A percentile compares a stretch with the other conserved stretches of the same genome.
Conservation (phyloP, 257 asterid species). For the Agastache rugosa region DNA sequence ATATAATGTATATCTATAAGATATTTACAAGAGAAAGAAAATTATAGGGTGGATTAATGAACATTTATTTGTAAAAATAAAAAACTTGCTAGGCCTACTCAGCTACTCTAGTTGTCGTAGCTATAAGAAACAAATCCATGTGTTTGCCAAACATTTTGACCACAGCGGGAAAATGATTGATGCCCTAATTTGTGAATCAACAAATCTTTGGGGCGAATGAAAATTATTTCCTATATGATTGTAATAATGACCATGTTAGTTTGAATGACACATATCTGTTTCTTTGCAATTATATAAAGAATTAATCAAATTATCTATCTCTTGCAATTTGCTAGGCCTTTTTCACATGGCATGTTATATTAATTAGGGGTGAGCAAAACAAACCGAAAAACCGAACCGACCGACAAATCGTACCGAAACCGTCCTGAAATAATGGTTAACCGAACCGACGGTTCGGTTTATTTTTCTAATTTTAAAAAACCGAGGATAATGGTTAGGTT, state of each 20-base stretch:
- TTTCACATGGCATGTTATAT: constrained; percentile 46
- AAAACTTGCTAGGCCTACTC: neutral
- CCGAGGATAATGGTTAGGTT: too few species aligned
- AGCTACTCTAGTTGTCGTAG: neutral
- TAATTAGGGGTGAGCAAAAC: too few species aligned
- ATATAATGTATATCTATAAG: too few species aligned
- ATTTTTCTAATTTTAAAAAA: too few species aligned
- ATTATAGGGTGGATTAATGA: neutral
- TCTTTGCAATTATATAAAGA: neutral
- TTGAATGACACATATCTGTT: neutral
- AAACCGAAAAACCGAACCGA: too few species aligned
- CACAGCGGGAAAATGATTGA: constrained; percentile 32
- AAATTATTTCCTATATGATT: constrained; percentile 18
- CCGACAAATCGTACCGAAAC: too few species aligned
- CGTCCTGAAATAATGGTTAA: too few species aligned
- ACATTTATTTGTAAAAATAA: neutral
- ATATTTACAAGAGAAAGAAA: too few species aligned
- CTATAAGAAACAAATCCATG: constrained; percentile 21
- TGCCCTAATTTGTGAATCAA: constrained; percentile 33
- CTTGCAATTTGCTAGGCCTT: constrained; percentile 29
- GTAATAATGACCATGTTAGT: constrained; percentile 1
- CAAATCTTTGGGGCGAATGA: neutral
- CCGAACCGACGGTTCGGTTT: too few species aligned
- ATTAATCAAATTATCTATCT: neutral
- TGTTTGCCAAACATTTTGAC: constrained; percentile 29